Evolutionary conservation across 805 yeast genomes (phyloP).

Genomic region (Candida glaebosa): DNA sequence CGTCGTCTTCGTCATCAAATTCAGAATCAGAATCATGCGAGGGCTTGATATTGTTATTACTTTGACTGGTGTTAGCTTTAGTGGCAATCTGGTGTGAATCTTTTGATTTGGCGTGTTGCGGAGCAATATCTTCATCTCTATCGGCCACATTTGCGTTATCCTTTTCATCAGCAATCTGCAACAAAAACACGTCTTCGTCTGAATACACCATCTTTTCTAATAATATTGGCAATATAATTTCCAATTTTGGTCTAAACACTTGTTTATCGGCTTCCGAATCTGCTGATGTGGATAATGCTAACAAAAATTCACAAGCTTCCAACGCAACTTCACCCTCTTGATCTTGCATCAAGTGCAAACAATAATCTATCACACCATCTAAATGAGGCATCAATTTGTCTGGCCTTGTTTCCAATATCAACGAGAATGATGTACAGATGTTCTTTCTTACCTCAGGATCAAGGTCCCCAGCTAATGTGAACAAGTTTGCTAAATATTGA

Average conservation of each 20-base stretch:
- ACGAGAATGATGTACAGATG: conserved; percentile 72
- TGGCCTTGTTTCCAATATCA: conserved; percentile 71
- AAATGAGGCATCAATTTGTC: conserved; percentile 78
- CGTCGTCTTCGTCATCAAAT: conserved; percentile 64
- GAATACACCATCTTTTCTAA: conserved; percentile 83
- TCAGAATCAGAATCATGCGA: conserved; percentile 31
- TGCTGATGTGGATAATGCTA: conserved; percentile 69
- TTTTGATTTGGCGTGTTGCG: conserved; percentile 70
- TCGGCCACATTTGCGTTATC: conserved; percentile 80
- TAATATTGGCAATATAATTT: conserved; percentile 69
- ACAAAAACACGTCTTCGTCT: conserved; percentile 68
- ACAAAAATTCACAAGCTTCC: conserved; percentile 90
- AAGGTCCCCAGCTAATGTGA: conserved; percentile 62
- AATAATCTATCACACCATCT: conserved; percentile 80
- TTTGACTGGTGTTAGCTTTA: conserved; percentile 8
- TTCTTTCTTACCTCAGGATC: conserved; percentile 62
- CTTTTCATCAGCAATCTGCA: conserved; percentile 61
- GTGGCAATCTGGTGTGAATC: conserved; percentile 28
- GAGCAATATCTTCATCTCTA: conserved; percentile 82
- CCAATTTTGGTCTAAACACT: conserved; percentile 55
- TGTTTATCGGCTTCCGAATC: conserved; percentile 31
- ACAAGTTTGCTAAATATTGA: conserved; percentile 59
- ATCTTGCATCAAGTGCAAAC: conserved; percentile 71
- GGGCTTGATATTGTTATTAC: conserved; percentile 17
- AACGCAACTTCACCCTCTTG: conserved; percentile 63